Evolutionary conservation across 2,329 filamentous ascomycete species (phyloP).

Genomic region (Malbranchea zuffiana): DNA sequence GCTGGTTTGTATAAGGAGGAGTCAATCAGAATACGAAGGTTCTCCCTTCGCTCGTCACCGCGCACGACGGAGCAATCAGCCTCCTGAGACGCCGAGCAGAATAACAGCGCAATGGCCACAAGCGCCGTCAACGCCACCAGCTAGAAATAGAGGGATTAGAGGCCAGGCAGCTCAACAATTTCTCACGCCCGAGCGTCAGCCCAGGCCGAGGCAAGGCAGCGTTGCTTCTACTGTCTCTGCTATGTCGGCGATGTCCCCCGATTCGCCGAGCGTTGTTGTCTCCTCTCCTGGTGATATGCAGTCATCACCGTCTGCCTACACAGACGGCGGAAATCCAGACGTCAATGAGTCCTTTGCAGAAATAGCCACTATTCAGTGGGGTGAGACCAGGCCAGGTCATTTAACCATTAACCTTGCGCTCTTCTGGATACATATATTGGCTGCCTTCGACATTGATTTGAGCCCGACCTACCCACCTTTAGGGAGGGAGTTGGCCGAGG

Average conservation of each 20-base stretch:
- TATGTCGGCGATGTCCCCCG: too few relatives aligned
- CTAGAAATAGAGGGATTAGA: not conserved
- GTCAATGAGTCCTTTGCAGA: constrained; percentile 1
- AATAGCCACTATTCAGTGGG: constrained; percentile 6
- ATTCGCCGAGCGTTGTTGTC: not conserved
- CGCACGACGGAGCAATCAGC: not conserved
- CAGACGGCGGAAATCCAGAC: constrained; percentile 3
- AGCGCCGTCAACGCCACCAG: constrained; percentile 2
- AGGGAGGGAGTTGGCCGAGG: constrained; percentile 1
- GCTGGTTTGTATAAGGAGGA: constrained; percentile 6
- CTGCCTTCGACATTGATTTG: constrained; percentile 6
- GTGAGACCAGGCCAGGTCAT: constrained; percentile 2
- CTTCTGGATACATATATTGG: constrained; percentile 8
- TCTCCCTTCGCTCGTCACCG: constrained; percentile 1
- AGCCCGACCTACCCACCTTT: constrained; percentile 4
- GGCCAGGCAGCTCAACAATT: not conserved
- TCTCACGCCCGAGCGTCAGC: constrained; percentile 4
- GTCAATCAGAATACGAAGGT: constrained; percentile 5
- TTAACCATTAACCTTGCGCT: constrained; percentile 8
- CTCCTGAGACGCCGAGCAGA: constrained; percentile 2
- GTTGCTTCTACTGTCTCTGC: too few relatives aligned
- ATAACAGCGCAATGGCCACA: not conserved
- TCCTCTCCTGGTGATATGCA: not conserved
- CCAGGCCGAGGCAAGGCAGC: too few relatives aligned
- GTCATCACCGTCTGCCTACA: constrained; percentile 5